Percentiles rank a stretch among this genome's conserved stretches.
Evolutionary conservation across 108 stramenopile genomes (phyloP).

Genomic region (Pseudonitzschia multiseries): DNA sequence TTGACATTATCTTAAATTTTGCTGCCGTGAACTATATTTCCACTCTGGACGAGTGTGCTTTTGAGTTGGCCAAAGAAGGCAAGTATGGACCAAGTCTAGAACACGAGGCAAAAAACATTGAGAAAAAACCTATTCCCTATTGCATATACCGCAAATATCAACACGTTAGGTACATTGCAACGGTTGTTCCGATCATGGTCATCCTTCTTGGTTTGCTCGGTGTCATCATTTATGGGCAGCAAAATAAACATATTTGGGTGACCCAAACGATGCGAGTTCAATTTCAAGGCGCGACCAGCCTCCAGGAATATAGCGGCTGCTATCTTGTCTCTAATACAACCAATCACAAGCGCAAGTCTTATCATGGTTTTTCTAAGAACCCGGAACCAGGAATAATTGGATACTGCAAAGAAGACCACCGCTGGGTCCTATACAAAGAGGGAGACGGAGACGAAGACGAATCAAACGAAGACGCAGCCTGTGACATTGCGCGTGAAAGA

Average conservation of each 20-base stretch:
- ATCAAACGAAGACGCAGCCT: neutral
- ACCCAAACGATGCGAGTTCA: neutral
- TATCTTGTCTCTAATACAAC: neutral
- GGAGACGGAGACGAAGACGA: neutral
- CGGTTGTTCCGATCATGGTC: neutral
- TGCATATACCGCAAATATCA: neutral
- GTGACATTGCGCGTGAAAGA: neutral
- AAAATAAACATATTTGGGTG: neutral
- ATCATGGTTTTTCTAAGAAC: neutral
- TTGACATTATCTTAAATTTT: slow-evolving; percentile 23
- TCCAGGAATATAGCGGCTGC: neutral
- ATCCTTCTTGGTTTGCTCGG: neutral
- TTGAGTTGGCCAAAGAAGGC: neutral
- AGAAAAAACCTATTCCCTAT: neutral
- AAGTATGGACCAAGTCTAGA: neutral
- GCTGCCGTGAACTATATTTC: slow-evolving; percentile 18
- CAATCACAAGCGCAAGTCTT: neutral
- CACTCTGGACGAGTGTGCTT: slow-evolving; percentile 13
- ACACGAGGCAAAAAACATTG: neutral
- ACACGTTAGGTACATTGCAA: neutral
- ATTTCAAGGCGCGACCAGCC: neutral
- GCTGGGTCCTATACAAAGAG: neutral
- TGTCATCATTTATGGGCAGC: neutral
- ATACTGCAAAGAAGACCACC: neutral
- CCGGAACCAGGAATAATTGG: neutral